These are phyloP conservation scores for Warburgia ugandensis DNA, from an alignment of 164 flowering plant species.

Conservation along the genomic window DNA sequence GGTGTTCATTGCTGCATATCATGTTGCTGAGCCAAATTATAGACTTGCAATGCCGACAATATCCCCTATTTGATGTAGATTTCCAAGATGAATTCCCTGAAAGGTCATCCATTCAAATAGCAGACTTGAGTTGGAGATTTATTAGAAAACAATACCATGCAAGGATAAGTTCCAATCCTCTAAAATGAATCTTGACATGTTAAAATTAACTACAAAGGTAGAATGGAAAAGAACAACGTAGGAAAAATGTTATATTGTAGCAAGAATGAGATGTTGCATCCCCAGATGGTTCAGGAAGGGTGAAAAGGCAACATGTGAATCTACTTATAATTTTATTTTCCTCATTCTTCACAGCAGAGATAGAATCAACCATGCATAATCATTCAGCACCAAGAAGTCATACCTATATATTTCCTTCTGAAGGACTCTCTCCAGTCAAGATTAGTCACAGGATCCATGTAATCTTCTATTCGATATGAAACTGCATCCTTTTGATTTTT, in stretches of 20 bases:
- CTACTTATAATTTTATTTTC: too few species aligned
- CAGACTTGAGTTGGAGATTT: too few species aligned
- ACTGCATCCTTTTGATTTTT: conserved; percentile 2
- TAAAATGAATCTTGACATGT: neutral
- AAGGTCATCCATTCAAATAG: conserved; percentile 6
- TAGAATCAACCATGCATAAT: too few species aligned
- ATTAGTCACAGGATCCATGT: neutral
- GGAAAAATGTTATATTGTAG: too few species aligned
- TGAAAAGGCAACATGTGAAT: too few species aligned
- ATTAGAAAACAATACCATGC: neutral
- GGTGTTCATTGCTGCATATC: conserved; percentile 32
- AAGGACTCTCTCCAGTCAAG: conserved; percentile 54
- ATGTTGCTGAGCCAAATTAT: conserved; percentile 57
- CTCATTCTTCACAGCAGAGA: too few species aligned
- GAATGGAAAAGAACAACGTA: neutral
- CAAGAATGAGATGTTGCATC: too few species aligned
- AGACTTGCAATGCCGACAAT: conserved; percentile 45
- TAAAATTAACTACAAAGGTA: neutral
- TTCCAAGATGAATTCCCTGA: conserved; percentile 33
- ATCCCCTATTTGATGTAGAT: conserved; percentile 46
- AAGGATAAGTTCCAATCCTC: neutral
- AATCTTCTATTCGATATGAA: conserved; percentile 6
- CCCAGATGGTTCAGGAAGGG: too few species aligned
- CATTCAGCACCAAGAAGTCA: too few species aligned
- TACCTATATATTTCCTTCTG: conserved; percentile 49